These are phyloP conservation scores for Thuja plicata DNA, from an alignment of 83 land plant genomes.

Conservation along the genomic window DNA sequence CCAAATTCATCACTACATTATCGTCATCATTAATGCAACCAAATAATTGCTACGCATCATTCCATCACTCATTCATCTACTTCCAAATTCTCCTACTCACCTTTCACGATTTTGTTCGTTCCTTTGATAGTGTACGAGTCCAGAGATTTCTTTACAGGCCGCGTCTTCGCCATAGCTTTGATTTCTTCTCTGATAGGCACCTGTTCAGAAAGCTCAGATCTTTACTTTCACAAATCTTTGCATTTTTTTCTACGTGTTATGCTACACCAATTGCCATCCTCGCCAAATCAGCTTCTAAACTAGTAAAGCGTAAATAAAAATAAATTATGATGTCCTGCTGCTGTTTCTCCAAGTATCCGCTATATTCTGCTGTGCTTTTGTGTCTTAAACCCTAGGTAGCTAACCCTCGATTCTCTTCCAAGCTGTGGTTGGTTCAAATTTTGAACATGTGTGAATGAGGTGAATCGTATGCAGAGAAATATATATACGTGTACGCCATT, in stretches of 20 bases:
- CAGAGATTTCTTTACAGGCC: slow-evolving; percentile 36
- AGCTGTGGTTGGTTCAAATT: not conserved
- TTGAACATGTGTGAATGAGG: not conserved
- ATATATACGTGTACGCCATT: not conserved
- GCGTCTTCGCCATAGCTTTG: slow-evolving; percentile 46
- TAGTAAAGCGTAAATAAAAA: not conserved
- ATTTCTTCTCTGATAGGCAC: slow-evolving; percentile 17
- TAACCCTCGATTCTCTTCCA: not conserved
- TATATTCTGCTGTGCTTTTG: not conserved
- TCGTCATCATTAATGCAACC: not conserved
- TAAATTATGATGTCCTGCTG: not conserved
- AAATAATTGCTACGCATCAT: not conserved
- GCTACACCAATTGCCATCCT: not conserved
- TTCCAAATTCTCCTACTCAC: slow-evolving; percentile 4
- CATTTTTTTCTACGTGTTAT: not conserved
- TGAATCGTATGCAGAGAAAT: not conserved
- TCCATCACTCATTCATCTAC: not conserved
- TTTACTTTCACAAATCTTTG: not conserved
- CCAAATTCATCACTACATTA: not conserved
- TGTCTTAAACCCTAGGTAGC: not conserved
- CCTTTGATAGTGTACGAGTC: slow-evolving; percentile 55
- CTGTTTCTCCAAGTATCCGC: not conserved
- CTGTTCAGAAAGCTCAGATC: not conserved
- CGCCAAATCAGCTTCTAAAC: not conserved
- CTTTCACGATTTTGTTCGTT: slow-evolving; percentile 48